Evolutionary conservation across 257 asterid species (phyloP).

Genomic region (Solanum sitiens): DNA sequence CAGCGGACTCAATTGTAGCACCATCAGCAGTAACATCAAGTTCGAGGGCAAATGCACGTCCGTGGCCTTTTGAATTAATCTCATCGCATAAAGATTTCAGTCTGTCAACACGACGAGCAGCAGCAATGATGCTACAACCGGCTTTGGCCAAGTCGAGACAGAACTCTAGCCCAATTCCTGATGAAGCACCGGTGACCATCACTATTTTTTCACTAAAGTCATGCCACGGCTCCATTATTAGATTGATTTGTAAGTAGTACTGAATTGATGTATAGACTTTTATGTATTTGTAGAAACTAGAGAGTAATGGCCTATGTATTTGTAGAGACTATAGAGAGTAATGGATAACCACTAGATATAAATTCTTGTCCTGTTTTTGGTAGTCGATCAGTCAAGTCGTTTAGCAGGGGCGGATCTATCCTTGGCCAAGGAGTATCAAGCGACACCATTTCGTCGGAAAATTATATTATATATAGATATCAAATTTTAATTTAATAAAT

Average conservation of each 20-base stretch:
- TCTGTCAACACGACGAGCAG: slow-evolving; percentile 27
- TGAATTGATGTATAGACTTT: no score
- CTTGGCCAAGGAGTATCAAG: background rate
- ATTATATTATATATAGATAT: fast-evolving
- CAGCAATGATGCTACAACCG: slow-evolving; percentile 39
- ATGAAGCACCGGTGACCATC: slow-evolving; percentile 48
- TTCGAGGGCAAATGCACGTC: slow-evolving; percentile 32
- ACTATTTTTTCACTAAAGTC: slow-evolving; percentile 18
- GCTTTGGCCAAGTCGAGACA: slow-evolving; percentile 32
- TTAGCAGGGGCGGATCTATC: background rate
- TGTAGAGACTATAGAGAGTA: no score
- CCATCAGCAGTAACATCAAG: slow-evolving; percentile 34
- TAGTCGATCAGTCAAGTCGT: background rate
- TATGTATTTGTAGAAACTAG: no score
- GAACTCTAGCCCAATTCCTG: slow-evolving; percentile 38
- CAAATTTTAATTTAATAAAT: no score
- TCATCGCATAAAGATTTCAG: slow-evolving; percentile 30
- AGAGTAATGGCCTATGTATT: no score
- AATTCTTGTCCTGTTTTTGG: background rate
- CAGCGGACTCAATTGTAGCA: slow-evolving; percentile 16
- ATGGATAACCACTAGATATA: no score
- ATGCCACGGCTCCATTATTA: background rate
- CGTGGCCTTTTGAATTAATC: background rate
- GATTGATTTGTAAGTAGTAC: no score
- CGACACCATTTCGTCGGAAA: fast-evolving